Evolutionary conservation across 2,329 filamentous ascomycete genomes (phyloP).

Genomic region (Aciculosporium take): DNA sequence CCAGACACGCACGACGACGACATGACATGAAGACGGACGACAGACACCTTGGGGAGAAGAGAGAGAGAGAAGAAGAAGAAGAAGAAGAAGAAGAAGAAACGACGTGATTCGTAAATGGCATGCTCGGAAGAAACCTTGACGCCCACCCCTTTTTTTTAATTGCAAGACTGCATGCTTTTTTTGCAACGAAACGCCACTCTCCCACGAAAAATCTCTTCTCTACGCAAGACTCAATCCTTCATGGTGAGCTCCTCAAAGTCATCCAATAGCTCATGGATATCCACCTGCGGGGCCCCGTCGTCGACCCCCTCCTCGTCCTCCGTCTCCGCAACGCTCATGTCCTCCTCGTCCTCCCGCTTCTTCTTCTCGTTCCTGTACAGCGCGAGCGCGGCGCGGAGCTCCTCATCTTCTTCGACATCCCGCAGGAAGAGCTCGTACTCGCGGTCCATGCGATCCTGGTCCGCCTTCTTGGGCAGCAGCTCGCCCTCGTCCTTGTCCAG

Average conservation of each 20-base stretch:
- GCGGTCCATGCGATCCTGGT: slow-evolving; percentile 75
- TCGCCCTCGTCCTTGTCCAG: slow-evolving; percentile 86
- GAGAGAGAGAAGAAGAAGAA: no score
- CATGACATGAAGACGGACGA: no score
- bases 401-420: slow-evolving; percentile 90
- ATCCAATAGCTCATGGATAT: slow-evolving; percentile 73
- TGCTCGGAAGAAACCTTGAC: no score
- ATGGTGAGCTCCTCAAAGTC: slow-evolving; percentile 75
- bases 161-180: no score
- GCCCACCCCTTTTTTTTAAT: neutral
- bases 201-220: no score
- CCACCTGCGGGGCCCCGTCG: slow-evolving; percentile 53
- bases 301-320: slow-evolving; percentile 44
- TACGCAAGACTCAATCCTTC: slow-evolving; percentile 17
- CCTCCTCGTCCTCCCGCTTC: slow-evolving; percentile 36
- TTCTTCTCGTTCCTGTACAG: slow-evolving; percentile 61
- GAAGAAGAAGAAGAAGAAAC: no score
- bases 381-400: slow-evolving; percentile 69
- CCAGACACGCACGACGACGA: no score
- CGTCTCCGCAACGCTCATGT: slow-evolving; percentile 54
- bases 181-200: no score
- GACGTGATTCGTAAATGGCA: no score
- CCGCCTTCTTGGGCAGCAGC: slow-evolving; percentile 69
- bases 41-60: no score
- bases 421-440: slow-evolving; percentile 97